These are phyloP conservation scores for Cunninghamia lanceolata DNA, from an alignment of 75 land plant genomes.

Conservation along the genomic window DNA sequence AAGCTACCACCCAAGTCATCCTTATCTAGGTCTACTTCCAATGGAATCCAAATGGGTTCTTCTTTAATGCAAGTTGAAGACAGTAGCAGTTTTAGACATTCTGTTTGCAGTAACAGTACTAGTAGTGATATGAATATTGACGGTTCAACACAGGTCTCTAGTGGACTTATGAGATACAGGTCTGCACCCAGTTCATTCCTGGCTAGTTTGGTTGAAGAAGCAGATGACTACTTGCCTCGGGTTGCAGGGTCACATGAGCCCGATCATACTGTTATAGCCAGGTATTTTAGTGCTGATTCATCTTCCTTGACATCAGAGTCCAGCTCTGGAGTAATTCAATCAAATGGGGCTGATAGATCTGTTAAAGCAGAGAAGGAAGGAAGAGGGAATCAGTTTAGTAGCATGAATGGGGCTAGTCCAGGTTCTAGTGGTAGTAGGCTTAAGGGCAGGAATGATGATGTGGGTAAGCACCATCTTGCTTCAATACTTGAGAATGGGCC, in stretches of 20 bases:
- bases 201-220: conserved; percentile 12
- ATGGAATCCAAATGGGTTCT: too few relatives aligned
- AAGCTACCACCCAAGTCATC: conserved; percentile 4
- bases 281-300: conserved; percentile 7
- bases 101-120: not conserved
- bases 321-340: conserved; percentile 11
- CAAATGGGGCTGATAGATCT: conserved; percentile 8
- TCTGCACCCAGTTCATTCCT: conserved; percentile 6
- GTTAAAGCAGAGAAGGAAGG: not conserved
- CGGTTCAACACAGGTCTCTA: not conserved
- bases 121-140: not conserved
- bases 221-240: conserved; percentile 8
- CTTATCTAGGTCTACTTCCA: not conserved
- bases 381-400: not conserved
- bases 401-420: conserved; percentile 1
- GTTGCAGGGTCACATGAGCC: conserved; percentile 10
- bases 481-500: conserved; percentile 10
- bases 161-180: conserved; percentile 2
- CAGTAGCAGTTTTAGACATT: not conserved
- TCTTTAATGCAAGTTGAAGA: conserved; percentile 7
- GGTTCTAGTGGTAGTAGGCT: not conserved
- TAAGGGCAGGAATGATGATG: conserved; percentile 5
- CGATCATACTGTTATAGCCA: conserved; percentile 8
- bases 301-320: conserved; percentile 6
- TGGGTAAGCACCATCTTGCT: conserved; percentile 7